These are phyloP conservation scores for barrel medic (Medicago truncatula) DNA, from an alignment of 306 rosid species.

Conservation along the genomic window MtrunA17r5.0-ANR NC_053043.1:34043001-34043500, in stretches of 20 bases:
- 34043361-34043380: too few species aligned
- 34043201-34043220: background rate
- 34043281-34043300: background rate
- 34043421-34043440: too few species aligned
- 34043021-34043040: slow-evolving; percentile 42
- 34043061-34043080: slow-evolving; percentile 54
- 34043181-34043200: background rate
- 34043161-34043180: slow-evolving; percentile 1
- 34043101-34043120: slow-evolving; percentile 60
- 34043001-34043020: slow-evolving; percentile 17
- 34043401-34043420: too few species aligned
- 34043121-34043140: slow-evolving; percentile 62
- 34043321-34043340: too few species aligned
- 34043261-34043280: background rate
- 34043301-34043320: background rate
- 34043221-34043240: background rate
- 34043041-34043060: slow-evolving; percentile 63
- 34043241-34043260: background rate
- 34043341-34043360: too few species aligned
- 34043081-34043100: slow-evolving; percentile 51
- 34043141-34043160: slow-evolving; percentile 57
- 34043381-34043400: too few species aligned
- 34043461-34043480: too few species aligned
- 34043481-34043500: too few species aligned
- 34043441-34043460: too few species aligned